Percentiles rank a stretch among this genome's conserved stretches.
Conservation (phyloP, 768 basidiomycete species). For the Serendipita indica region DNA sequence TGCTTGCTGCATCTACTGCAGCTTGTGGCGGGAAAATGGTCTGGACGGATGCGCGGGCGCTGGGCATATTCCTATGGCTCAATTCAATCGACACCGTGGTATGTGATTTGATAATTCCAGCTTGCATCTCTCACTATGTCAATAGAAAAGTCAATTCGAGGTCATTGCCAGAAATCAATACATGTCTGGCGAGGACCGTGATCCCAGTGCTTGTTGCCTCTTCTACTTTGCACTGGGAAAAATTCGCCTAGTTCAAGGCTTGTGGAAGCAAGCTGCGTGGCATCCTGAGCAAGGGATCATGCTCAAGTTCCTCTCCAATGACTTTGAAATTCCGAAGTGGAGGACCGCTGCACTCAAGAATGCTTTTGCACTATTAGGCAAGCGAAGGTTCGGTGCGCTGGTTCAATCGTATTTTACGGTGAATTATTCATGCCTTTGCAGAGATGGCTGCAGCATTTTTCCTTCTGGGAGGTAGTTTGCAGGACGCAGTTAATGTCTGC, state of each 20-base stretch:
- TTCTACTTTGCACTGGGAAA: constrained; percentile 94
- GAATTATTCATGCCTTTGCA: constrained; percentile 24
- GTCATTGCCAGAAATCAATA: constrained; percentile 84
- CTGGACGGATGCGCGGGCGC: constrained; percentile 75
- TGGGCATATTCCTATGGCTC: constrained; percentile 84
- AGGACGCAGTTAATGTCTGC: constrained; percentile 86
- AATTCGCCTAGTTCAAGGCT: constrained; percentile 76
- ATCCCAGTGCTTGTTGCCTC: constrained; percentile 78
- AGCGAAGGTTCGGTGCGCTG: constrained; percentile 77
- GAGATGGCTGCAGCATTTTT: constrained; percentile 99
- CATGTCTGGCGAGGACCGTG: constrained; percentile 71
- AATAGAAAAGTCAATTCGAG: constrained; percentile 69
- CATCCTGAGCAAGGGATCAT: constrained; percentile 79
- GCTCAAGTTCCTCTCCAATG: constrained; percentile 85
- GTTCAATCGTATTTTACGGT: not conserved
- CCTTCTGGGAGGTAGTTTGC: constrained; percentile 71
- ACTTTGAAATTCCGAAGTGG: constrained; percentile 76
- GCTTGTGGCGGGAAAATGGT: constrained; percentile 75
- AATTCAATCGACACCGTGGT: constrained; percentile 68
- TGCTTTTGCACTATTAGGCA: constrained; percentile 80
- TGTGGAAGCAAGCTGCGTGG: constrained; percentile 92
- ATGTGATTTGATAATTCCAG: constrained; percentile 19
- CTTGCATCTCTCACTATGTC: not conserved
- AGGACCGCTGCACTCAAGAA: constrained; percentile 90
- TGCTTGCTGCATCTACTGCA: constrained; percentile 51